A percentile compares a stretch with the other conserved stretches of the same genome.
Conservation (phyloP, 129 eudicot species). For the Tanacetum coccineum region DNA sequence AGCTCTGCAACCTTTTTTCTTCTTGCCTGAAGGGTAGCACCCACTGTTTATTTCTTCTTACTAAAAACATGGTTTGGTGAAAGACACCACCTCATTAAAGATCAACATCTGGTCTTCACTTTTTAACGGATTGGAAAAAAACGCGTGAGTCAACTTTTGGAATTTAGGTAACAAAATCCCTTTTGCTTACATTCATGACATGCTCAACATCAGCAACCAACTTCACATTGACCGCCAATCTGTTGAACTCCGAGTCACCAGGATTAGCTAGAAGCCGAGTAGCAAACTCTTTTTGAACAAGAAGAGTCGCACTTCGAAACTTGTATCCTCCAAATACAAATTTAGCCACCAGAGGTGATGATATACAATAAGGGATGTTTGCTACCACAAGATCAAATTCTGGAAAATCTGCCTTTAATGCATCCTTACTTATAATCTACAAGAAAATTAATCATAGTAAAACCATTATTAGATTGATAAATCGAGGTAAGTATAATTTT, state of each 20-base stretch:
- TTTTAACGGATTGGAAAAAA: no score
- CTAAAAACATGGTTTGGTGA: no score
- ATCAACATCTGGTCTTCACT: no score
- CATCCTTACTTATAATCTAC: conserved; percentile 75
- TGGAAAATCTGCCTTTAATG: conserved; percentile 71
- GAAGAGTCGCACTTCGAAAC: conserved; percentile 65
- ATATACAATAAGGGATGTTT: conserved; percentile 79
- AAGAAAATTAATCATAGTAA: neutral
- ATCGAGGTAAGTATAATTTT: neutral
- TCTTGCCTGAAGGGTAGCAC: no score
- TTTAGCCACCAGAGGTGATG: conserved; percentile 87
- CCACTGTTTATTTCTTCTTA: no score
- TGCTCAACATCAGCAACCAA: no score
- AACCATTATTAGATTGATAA: neutral
- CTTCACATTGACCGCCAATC: conserved; percentile 82
- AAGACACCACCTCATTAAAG: no score
- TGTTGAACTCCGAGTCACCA: conserved; percentile 81
- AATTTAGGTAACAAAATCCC: no score
- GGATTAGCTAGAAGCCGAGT: conserved; percentile 83
- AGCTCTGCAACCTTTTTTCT: no score
- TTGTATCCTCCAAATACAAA: conserved; percentile 63
- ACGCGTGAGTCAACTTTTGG: no score
- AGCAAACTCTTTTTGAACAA: conserved; percentile 95
- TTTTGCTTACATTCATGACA: no score
- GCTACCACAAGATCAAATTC: conserved; percentile 90